A percentile compares a stretch with the other conserved stretches of the same genome.
Evolutionary conservation across 176 grass and related monocot genomes (phyloP).

Genomic region (Pharus latifolius): DNA sequence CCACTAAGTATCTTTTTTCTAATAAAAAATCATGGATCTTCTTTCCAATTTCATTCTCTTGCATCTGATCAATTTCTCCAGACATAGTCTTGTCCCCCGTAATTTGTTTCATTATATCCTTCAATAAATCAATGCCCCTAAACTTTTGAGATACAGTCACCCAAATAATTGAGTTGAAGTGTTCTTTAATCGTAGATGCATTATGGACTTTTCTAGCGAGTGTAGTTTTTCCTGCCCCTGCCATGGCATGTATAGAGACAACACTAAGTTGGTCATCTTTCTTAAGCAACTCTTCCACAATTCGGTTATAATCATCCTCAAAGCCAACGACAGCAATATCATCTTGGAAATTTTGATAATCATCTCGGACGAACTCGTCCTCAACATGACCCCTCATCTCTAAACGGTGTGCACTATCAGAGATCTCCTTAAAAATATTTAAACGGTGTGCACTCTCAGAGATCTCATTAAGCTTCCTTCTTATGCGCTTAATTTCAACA

Average conservation of each 20-base stretch:
- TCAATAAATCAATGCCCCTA: background rate
- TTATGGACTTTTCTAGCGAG: background rate
- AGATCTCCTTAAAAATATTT: too few species aligned
- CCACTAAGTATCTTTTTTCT: too few species aligned
- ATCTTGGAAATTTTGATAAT: too few species aligned
- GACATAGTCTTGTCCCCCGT: background rate
- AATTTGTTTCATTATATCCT: background rate
- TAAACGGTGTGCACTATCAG: too few species aligned
- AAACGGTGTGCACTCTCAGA: too few species aligned
- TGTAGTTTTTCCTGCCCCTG: background rate
- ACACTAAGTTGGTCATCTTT: background rate
- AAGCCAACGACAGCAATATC: too few species aligned
- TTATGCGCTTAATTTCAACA: too few species aligned
- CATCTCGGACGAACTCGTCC: too few species aligned
- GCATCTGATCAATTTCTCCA: background rate
- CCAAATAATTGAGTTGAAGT: background rate
- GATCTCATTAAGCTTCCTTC: too few species aligned
- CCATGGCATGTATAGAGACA: background rate
- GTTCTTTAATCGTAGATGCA: background rate
- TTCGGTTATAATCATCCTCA: too few species aligned
- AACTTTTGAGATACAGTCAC: background rate
- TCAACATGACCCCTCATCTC: too few species aligned
- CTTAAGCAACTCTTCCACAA: too few species aligned
- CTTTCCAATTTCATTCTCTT: background rate
- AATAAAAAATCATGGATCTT: background rate